A percentile compares a stretch with the other conserved stretches of the same genome.
These are phyloP conservation scores for Ogataea henricii DNA, from an alignment of 805 yeast species.

Conservation along the genomic window DNA sequence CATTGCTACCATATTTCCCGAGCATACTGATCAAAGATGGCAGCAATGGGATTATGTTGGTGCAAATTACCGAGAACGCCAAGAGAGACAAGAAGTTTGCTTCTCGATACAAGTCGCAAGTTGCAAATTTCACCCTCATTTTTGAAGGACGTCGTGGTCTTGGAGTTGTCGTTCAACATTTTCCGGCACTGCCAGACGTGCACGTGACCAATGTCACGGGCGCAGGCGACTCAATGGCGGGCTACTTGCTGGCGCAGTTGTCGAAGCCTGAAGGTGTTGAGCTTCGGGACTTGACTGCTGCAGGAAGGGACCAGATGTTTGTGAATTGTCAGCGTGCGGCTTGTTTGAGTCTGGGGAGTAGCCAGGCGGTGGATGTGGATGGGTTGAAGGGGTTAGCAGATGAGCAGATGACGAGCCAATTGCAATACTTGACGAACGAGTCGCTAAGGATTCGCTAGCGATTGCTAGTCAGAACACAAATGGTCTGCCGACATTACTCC, in stretches of 20 bases:
- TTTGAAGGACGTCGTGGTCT: slow-evolving; percentile 31
- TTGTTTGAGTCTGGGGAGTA: slow-evolving; percentile 23
- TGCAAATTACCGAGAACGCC: slow-evolving; percentile 36
- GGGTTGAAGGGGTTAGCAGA: slow-evolving; percentile 14
- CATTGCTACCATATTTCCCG: slow-evolving; percentile 74
- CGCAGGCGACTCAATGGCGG: slow-evolving; percentile 83
- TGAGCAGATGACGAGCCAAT: too few species aligned
- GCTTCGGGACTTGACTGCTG: slow-evolving; percentile 12
- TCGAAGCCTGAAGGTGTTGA: slow-evolving; percentile 19
- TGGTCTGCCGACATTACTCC: too few species aligned
- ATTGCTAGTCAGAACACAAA: too few species aligned
- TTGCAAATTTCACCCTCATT: slow-evolving; percentile 23
- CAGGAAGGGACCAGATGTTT: slow-evolving; percentile 25
- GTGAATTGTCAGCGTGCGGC: slow-evolving; percentile 31
- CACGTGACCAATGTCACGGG: slow-evolving; percentile 73
- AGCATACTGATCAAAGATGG: slow-evolving; percentile 70
- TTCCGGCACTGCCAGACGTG: slow-evolving; percentile 38
- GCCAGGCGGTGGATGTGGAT: slow-evolving; percentile 27
- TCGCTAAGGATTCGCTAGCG: too few species aligned
- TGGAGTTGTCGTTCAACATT: slow-evolving; percentile 68
- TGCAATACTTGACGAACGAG: neutral
- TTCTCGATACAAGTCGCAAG: neutral
- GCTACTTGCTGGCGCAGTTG: slow-evolving; percentile 54
- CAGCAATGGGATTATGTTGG: slow-evolving; percentile 54
- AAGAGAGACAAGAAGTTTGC: slow-evolving; percentile 2